These are phyloP conservation scores for Begonia loranthoides DNA, from an alignment of 306 rosid genomes.

Conservation along the genomic window DNA sequence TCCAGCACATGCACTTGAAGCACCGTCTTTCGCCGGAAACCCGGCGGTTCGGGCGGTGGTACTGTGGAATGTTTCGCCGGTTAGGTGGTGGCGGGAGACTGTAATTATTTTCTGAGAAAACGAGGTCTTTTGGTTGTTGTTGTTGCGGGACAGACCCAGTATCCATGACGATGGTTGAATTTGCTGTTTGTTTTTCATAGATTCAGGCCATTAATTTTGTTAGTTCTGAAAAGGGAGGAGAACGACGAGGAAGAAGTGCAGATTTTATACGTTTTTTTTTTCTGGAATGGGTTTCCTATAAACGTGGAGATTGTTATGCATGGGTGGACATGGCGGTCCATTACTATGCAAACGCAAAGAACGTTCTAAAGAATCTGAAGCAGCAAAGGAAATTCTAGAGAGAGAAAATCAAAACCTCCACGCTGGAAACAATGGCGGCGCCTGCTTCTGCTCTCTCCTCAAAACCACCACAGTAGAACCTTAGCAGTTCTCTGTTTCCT, in stretches of 20 bases:
- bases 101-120: background rate
- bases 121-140: background rate
- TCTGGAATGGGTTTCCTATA: background rate
- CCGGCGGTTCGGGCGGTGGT: constrained; percentile 1
- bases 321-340: background rate
- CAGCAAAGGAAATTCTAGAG: too few relatives aligned
- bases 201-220: background rate
- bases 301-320: background rate
- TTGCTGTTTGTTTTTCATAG: too few relatives aligned
- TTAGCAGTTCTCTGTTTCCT: too few relatives aligned
- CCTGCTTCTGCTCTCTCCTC: too few relatives aligned
- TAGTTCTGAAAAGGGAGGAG: background rate
- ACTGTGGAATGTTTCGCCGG: constrained; percentile 4
- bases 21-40: constrained; percentile 4
- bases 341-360: too few relatives aligned
- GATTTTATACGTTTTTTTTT: background rate
- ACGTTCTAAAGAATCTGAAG: too few relatives aligned
- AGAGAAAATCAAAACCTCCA: too few relatives aligned
- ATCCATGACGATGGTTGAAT: constrained; percentile 1
- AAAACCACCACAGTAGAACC: too few relatives aligned
- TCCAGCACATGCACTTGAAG: constrained; percentile 2
- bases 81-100: constrained; percentile 12
- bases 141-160: background rate
- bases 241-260: too few relatives aligned
- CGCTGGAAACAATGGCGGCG: too few relatives aligned